phyloP scores from a whole-genome alignment of 306 rosid genomes.

The Gleditsia sinensis region DNA sequence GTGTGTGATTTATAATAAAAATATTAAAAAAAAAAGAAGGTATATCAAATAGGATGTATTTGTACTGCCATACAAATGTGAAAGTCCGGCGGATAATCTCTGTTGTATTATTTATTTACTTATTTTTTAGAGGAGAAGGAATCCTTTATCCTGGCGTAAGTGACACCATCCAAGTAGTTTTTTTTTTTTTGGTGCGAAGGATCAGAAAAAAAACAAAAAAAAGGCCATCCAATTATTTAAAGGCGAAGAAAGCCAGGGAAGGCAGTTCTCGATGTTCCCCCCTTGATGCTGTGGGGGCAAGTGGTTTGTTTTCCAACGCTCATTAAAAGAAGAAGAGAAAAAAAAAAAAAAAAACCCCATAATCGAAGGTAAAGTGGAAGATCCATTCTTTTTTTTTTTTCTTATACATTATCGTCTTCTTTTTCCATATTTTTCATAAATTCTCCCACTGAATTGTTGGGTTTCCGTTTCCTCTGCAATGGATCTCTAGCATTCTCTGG shows the following conservation, averaged over 20 bases:
- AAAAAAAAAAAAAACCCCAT: constrained; percentile 39
- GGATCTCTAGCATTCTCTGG: constrained; percentile 44
- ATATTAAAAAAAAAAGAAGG: too few species aligned
- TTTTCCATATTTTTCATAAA: not conserved
- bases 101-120: too few species aligned
- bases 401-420: constrained; percentile 13
- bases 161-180: not conserved
- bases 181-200: not conserved
- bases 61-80: too few species aligned
- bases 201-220: not conserved
- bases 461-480: constrained; percentile 31
- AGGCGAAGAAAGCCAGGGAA: constrained; percentile 8
- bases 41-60: too few species aligned
- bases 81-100: too few species aligned
- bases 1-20: too few species aligned
- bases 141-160: not conserved
- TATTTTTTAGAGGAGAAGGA: not conserved
- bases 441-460: constrained; percentile 37
- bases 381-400: not conserved
- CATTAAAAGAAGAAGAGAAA: not conserved
- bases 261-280: constrained; percentile 24
- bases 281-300: constrained; percentile 23
- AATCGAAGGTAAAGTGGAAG: constrained; percentile 49
- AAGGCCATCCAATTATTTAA: constrained; percentile 13
- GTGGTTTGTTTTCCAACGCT: constrained; percentile 29